These are phyloP conservation scores for Plectosphaerella sp. DNA, from an alignment of 2,329 filamentous ascomycete species.

Conservation along the genomic window DNA sequence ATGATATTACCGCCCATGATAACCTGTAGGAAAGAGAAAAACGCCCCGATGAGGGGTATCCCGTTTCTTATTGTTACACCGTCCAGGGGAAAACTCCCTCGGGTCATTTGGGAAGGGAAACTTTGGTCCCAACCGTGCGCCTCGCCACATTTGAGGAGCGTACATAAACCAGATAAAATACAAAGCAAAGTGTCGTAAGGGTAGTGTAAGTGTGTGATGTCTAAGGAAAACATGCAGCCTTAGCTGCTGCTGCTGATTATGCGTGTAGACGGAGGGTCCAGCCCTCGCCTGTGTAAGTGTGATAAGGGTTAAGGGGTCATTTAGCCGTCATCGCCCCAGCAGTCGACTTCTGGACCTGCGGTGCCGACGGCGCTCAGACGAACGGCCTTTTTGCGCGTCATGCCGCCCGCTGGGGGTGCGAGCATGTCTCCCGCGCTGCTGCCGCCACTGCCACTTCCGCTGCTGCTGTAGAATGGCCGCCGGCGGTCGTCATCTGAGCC, in stretches of 20 bases:
- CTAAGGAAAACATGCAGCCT: neutral
- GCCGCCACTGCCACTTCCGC: neutral
- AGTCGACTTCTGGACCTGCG: slow-evolving; percentile 23
- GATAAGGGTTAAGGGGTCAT: neutral
- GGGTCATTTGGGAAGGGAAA: too few species aligned
- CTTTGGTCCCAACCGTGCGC: too few species aligned
- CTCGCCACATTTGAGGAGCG: too few species aligned
- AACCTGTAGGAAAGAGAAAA: too few species aligned
- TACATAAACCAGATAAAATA: too few species aligned
- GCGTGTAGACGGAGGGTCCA: neutral
- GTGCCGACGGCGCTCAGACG: slow-evolving; percentile 36
- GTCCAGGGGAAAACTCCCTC: too few species aligned
- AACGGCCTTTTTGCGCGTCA: slow-evolving; percentile 32
- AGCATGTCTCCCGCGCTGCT: neutral
- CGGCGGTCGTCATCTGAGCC: neutral
- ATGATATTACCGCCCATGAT: too few species aligned
- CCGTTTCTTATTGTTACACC: too few species aligned
- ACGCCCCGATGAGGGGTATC: too few species aligned
- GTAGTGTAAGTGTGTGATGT: too few species aligned
- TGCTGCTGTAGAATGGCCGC: slow-evolving; percentile 10
- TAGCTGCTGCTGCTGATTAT: too few species aligned
- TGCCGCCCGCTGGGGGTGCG: slow-evolving; percentile 4
- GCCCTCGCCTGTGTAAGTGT: slow-evolving; percentile 1
- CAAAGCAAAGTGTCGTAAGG: too few species aligned
- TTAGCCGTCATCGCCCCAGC: slow-evolving; percentile 35